phyloP scores from a whole-genome alignment of 2,329 filamentous ascomycete species.

The Aspergillus fructus region DNA sequence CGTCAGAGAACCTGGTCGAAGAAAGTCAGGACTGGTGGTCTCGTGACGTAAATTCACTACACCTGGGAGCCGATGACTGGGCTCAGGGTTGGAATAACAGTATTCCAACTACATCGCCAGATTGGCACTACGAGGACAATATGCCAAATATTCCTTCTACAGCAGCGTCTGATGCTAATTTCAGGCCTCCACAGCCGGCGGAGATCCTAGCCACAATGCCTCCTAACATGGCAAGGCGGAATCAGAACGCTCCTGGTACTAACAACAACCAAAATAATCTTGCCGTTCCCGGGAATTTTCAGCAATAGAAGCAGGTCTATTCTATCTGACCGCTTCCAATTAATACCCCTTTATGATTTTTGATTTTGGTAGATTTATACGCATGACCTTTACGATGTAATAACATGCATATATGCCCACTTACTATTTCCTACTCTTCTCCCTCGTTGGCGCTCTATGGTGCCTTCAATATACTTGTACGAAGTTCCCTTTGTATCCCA shows the following conservation, averaged over 20 bases:
- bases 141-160: conserved; percentile 11
- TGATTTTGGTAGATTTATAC: background rate
- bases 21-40: conserved; percentile 67
- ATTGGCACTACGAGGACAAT: conserved; percentile 14
- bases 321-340: background rate
- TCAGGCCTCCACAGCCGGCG: conserved; percentile 8
- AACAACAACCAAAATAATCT: conserved; percentile 3
- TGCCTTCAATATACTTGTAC: background rate
- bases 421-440: background rate
- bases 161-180: conserved; percentile 7
- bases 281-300: conserved; percentile 15
- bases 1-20: conserved; percentile 59
- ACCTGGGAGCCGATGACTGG: conserved; percentile 65
- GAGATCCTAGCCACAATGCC: conserved; percentile 7
- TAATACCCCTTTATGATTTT: background rate
- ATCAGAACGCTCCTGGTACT: conserved; percentile 8
- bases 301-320: conserved; percentile 4
- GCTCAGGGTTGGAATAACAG: conserved; percentile 28
- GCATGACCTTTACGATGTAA: conserved; percentile 3
- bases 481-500: background rate
- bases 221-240: conserved; percentile 6
- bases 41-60: conserved; percentile 61
- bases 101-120: conserved; percentile 15
- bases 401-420: background rate
- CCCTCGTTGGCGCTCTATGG: background rate